Evolutionary conservation across 129 eudicot genomes (phyloP).

Genomic region (Pulicaria dysenterica): DNA sequence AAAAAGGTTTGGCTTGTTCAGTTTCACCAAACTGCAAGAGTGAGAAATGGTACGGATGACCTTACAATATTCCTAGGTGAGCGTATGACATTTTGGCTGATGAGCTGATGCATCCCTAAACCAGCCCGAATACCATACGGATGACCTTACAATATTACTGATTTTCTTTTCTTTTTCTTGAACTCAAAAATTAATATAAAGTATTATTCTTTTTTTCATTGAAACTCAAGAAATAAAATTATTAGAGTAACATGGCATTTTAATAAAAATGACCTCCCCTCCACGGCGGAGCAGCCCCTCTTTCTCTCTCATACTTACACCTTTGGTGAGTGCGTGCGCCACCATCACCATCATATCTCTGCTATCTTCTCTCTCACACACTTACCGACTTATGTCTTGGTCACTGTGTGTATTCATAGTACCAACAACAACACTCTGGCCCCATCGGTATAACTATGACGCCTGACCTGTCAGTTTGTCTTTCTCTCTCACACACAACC

Average conservation of each 20-base stretch:
- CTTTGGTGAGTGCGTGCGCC: constrained; percentile 9
- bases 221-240: too few relatives aligned
- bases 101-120: too few relatives aligned
- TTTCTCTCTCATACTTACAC: not conserved
- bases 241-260: constrained; percentile 2
- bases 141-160: too few relatives aligned
- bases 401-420: constrained; percentile 15
- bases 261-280: not conserved
- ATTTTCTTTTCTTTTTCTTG: too few relatives aligned
- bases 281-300: constrained; percentile 11
- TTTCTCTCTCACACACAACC: constrained; percentile 33
- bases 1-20: too few relatives aligned
- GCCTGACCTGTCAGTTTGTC: constrained; percentile 29
- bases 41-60: too few relatives aligned
- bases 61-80: too few relatives aligned
- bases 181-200: too few relatives aligned
- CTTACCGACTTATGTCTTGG: constrained; percentile 6
- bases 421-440: constrained; percentile 13
- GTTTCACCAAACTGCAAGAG: too few relatives aligned
- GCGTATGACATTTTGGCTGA: too few relatives aligned
- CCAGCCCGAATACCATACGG: too few relatives aligned
- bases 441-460: constrained; percentile 13
- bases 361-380: constrained; percentile 23
- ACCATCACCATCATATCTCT: constrained; percentile 15
- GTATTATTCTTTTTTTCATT: too few relatives aligned